Conservation (phyloP, 352 stramenopile species). For the Phytophthora vignae region DNA sequence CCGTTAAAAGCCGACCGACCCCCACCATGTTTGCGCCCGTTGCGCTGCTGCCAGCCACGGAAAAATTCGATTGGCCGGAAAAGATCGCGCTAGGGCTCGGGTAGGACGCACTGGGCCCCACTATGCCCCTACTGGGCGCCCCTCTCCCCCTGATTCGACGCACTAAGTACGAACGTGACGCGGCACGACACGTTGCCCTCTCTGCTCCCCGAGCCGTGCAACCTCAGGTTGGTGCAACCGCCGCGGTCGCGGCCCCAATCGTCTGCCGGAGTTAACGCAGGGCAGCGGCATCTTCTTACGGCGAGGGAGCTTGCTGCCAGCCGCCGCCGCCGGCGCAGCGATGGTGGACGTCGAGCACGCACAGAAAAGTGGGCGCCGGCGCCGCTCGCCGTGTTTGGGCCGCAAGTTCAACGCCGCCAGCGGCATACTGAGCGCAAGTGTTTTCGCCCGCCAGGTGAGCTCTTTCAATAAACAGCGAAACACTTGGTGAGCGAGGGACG, state of each 20-base stretch:
- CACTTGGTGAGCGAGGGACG: constrained; percentile 4
- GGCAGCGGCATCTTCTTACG: neutral
- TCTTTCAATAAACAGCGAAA: constrained; percentile 16
- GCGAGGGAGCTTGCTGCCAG: neutral
- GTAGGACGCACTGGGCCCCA: constrained; percentile 1
- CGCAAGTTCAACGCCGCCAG: constrained; percentile 25
- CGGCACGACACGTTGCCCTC: neutral
- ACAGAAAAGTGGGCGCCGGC: constrained; percentile 15
- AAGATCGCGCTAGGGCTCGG: constrained; percentile 24
- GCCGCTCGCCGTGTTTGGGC: constrained; percentile 12
- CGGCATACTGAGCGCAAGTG: constrained; percentile 13
- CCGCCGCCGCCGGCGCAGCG: too few relatives aligned
- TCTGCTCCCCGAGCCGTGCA: too few relatives aligned
- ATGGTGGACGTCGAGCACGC: constrained; percentile 1
- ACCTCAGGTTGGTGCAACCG: too few relatives aligned
- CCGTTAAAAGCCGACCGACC: too few relatives aligned
- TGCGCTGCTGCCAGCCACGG: constrained; percentile 13
- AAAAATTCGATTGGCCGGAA: constrained; percentile 41
- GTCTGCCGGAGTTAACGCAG: neutral
- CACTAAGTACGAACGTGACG: neutral
- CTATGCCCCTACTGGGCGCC: constrained; percentile 3
- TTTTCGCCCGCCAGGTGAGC: constrained; percentile 3
- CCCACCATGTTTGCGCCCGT: neutral
- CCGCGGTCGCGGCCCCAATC: too few relatives aligned
- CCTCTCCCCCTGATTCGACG: constrained; percentile 19